Evolutionary conservation across 768 basidiomycete species (phyloP), one percentile per base, ranked within the genome.

Genomic region (Asterophora lycoperdoides): DNA sequence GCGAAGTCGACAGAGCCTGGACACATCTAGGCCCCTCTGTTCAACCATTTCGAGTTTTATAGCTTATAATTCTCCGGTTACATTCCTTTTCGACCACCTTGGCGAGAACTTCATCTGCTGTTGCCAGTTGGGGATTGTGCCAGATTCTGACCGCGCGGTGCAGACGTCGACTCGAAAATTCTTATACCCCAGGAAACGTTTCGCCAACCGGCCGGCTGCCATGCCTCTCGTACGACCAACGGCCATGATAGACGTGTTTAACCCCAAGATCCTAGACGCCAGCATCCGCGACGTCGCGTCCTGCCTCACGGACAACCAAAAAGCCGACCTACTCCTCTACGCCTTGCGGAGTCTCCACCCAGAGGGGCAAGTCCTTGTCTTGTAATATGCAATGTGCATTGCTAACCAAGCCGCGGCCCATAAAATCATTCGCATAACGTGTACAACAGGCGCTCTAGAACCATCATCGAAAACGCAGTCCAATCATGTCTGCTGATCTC

Each of bases 261-360:
- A 86, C 62, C 84, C 84, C 3, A 84, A 81, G 60, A 87, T 87
- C 52, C 71, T 88, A 33, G 85, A 88, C 57, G 86, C 86, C 15
- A 80, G 82, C 69, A 82, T 86, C 58, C 83, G 81, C 39, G 84
- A 87, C 57, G 80, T 84, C 17, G 72, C 77, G 0, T 68, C 69
- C 6, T 75, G 73, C 50, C 71, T 88, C 29, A 71, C 76, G 4
- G 77, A 83, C 60, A 76, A 76, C 55, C 78, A 86, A 61, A 88
- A 87, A 63, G 83, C 77, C 15, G 83, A 84, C 48, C 73, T 87
- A 32, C 68, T 91, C 45, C 64, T 92, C 41, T 82, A 87, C 55
- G 90, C 89, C n/a, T 81, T 93, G 76, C 82, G 84, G 55, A 85
- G 84, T 58, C 79, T 95, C 51, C 80, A 84, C 44, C 72, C 76